Percentiles rank a stretch among this genome's conserved stretches.
Evolutionary conservation across 2,329 filamentous ascomycete genomes (phyloP).

Genomic region (Alternaria sp.): DNA sequence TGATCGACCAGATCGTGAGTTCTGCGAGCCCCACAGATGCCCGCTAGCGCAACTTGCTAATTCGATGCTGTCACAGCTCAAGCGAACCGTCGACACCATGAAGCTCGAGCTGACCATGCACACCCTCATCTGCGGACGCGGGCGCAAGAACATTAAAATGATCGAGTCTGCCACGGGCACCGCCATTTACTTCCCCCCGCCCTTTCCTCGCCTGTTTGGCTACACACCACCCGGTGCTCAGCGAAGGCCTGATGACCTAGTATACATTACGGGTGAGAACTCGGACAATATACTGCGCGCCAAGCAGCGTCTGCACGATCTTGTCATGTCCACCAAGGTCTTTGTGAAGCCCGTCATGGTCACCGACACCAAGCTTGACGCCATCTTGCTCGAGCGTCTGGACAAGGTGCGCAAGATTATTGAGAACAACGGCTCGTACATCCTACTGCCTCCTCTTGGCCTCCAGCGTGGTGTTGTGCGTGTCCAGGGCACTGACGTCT

Average conservation of each 20-base stretch:
- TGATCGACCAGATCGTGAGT: slow-evolving; percentile 91
- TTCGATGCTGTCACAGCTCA: slow-evolving; percentile 62
- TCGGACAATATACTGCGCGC: slow-evolving; percentile 84
- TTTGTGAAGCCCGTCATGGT: slow-evolving; percentile 90
- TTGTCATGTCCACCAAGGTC: slow-evolving; percentile 78
- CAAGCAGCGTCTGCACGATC: slow-evolving; percentile 89
- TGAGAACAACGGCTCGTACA: slow-evolving; percentile 93
- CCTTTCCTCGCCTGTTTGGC: slow-evolving; percentile 89
- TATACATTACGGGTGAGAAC: slow-evolving; percentile 93
- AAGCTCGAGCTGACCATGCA: slow-evolving; percentile 88
- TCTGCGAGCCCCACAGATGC: slow-evolving; percentile 31
- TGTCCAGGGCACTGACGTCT: slow-evolving; percentile 89
- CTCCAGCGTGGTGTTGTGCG: slow-evolving; percentile 84
- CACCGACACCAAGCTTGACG: slow-evolving; percentile 91
- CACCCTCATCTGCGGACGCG: slow-evolving; percentile 89
- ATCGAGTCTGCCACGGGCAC: slow-evolving; percentile 96
- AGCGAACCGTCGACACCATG: slow-evolving; percentile 77
- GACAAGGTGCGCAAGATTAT: slow-evolving; percentile 99
- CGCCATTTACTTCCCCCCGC: slow-evolving; percentile 96
- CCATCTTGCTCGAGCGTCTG: slow-evolving; percentile 85
- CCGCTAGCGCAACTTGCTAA: slow-evolving; percentile 49
- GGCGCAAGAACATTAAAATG: slow-evolving; percentile 95
- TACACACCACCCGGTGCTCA: slow-evolving; percentile 85
- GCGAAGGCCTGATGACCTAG: slow-evolving; percentile 83
- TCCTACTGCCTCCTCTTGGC: slow-evolving; percentile 87